These are phyloP conservation scores for Phyllostachys edulis DNA, from an alignment of 176 grass and related monocot genomes.

Conservation along the genomic window DNA sequence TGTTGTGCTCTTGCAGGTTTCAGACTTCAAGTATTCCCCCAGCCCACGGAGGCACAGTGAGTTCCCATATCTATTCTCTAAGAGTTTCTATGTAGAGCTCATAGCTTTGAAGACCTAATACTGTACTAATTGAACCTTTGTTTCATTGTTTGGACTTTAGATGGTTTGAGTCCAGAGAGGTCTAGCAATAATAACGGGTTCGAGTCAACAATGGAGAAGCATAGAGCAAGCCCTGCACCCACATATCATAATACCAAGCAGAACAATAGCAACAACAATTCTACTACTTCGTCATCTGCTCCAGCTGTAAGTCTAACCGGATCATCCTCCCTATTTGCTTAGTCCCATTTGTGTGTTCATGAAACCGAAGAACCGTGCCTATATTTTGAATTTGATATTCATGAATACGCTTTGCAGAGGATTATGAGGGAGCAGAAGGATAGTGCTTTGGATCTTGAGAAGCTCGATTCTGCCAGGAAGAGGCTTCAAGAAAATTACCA, in stretches of 20 bases:
- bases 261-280: conserved; percentile 28
- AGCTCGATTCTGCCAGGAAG: conserved; percentile 58
- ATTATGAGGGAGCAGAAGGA: conserved; percentile 46
- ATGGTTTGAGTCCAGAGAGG: conserved; percentile 41
- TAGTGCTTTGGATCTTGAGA: conserved; percentile 48
- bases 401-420: conserved; percentile 25
- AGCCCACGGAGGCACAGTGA: conserved; percentile 58
- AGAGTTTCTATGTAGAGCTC: neutral
- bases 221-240: conserved; percentile 43
- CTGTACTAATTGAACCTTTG: conserved; percentile 9
- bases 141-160: conserved; percentile 38
- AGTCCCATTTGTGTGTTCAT: neutral
- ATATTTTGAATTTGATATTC: neutral
- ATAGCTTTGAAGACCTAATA: neutral
- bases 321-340: neutral
- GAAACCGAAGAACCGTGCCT: neutral
- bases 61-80: neutral
- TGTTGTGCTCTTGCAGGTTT: conserved; percentile 30
- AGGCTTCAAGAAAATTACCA: conserved; percentile 78
- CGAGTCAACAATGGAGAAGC: conserved; percentile 39
- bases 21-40: conserved; percentile 51
- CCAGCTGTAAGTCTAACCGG: conserved; percentile 45
- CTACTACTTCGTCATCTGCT: conserved; percentile 39
- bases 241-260: conserved; percentile 32
- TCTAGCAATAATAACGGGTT: conserved; percentile 21